These are phyloP conservation scores for Periconia digitata DNA, from an alignment of 2,329 filamentous ascomycete species.

Conservation along the genomic window DNA sequence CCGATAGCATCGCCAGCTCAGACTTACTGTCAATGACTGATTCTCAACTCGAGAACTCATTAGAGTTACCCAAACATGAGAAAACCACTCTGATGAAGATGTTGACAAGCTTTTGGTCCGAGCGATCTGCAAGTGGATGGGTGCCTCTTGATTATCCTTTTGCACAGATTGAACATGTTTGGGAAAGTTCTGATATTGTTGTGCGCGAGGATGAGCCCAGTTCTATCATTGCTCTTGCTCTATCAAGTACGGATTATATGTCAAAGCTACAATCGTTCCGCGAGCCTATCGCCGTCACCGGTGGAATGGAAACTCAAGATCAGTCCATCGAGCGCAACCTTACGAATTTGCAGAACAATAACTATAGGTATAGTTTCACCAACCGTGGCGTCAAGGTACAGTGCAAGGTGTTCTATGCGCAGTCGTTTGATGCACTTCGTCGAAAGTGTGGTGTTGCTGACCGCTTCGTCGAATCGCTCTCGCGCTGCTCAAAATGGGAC, in stretches of 20 bases:
- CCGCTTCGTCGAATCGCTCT: constrained; percentile 91
- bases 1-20: constrained; percentile 61
- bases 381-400: constrained; percentile 93
- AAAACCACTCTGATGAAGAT: constrained; percentile 93
- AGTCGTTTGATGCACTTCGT: constrained; percentile 93
- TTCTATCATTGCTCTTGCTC: constrained; percentile 89
- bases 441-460: constrained; percentile 91
- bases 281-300: constrained; percentile 19
- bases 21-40: constrained; percentile 55
- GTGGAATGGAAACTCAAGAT: constrained; percentile 22
- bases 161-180: constrained; percentile 81
- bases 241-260: constrained; percentile 85
- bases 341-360: constrained; percentile 80
- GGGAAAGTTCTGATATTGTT: constrained; percentile 95
- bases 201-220: constrained; percentile 97
- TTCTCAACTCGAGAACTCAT: constrained; percentile 59
- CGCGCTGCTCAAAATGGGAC: constrained; percentile 95
- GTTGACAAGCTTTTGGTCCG: constrained; percentile 97
- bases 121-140: constrained; percentile 95
- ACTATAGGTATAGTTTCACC: constrained; percentile 93
- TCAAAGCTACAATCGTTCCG: constrained; percentile 73
- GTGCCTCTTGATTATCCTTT: constrained; percentile 89
- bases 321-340: constrained; percentile 82
- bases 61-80: constrained; percentile 88
- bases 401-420: constrained; percentile 98